Conservation (phyloP, 1,284 basidiomycete species). For the Salmacisia buchloeana region DNA sequence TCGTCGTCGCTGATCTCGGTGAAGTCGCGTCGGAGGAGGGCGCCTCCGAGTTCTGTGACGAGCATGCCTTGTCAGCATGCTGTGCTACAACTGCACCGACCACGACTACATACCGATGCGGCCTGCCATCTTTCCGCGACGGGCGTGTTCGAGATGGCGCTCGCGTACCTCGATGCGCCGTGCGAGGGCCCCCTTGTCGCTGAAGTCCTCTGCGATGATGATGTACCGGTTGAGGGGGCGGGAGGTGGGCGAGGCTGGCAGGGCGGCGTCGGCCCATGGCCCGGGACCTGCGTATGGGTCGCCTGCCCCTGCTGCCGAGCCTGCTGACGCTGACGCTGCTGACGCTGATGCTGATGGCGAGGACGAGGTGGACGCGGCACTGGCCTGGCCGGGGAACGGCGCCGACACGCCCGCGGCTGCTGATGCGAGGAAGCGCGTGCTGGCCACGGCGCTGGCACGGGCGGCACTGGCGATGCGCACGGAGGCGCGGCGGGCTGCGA, state of each 20-base stretch:
- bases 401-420: not conserved
- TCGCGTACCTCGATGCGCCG: constrained; percentile 36
- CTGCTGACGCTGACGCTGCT: too few relatives aligned
- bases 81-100: not conserved
- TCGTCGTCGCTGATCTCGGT: constrained; percentile 25
- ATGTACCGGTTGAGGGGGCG: constrained; percentile 29
- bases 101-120: constrained; percentile 20
- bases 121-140: constrained; percentile 25
- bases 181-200: constrained; percentile 27
- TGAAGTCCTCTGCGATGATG: constrained; percentile 29
- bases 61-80: not conserved
- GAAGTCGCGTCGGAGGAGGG: constrained; percentile 29
- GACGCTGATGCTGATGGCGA: not conserved
- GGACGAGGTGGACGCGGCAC: too few relatives aligned
- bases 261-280: constrained; percentile 23
- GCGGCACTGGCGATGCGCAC: not conserved
- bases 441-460: too few relatives aligned
- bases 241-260: not conserved
- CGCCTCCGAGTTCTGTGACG: constrained; percentile 27
- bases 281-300: constrained; percentile 9
- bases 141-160: constrained; percentile 29
- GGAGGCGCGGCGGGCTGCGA: not conserved
- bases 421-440: not conserved
- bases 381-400: not conserved
- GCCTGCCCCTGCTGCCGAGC: not conserved